phyloP scores from a whole-genome alignment of 805 yeast species.

The Sporopachydermia quercuum region DNA sequence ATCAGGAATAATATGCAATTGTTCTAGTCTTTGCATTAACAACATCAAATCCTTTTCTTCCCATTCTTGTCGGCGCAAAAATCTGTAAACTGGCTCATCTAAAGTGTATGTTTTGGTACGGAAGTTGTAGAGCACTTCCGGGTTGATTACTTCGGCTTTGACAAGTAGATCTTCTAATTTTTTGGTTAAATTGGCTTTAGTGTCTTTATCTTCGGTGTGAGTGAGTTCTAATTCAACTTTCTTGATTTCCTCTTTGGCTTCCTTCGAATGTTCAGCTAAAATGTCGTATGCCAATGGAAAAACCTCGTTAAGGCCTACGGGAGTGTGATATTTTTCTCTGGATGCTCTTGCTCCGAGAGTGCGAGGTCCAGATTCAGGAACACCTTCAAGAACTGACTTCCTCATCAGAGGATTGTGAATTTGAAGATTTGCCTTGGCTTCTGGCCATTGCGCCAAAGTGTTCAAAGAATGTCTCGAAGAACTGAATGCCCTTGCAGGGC shows the following conservation, averaged over 20 bases:
- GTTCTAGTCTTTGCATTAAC: constrained; percentile 85
- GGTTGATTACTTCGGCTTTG: constrained; percentile 61
- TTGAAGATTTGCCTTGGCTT: constrained; percentile 1
- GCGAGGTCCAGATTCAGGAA: constrained; percentile 14
- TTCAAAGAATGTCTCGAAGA: too few species aligned
- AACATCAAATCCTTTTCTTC: constrained; percentile 53
- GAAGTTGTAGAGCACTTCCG: constrained; percentile 69
- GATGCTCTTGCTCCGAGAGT: constrained; percentile 12
- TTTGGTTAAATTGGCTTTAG: constrained; percentile 10
- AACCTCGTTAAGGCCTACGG: constrained; percentile 54
- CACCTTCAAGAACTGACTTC: constrained; percentile 12
- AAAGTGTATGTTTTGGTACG: constrained; percentile 40
- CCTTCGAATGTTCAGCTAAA: constrained; percentile 34
- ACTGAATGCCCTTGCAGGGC: too few species aligned
- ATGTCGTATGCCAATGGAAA: constrained; percentile 54
- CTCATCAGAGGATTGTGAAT: constrained; percentile 9
- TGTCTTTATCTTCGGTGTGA: constrained; percentile 12
- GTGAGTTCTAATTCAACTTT: constrained; percentile 18
- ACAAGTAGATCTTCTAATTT: constrained; percentile 23
- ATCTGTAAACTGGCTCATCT: constrained; percentile 67
- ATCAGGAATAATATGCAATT: constrained; percentile 77
- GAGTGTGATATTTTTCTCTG: constrained; percentile 40
- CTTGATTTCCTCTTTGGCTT: constrained; percentile 25
- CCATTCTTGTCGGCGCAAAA: constrained; percentile 59
- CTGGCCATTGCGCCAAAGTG: background rate